Conservation (phyloP, 2,329 filamentous ascomycete species). For the Ilyonectria destructans region DNA sequence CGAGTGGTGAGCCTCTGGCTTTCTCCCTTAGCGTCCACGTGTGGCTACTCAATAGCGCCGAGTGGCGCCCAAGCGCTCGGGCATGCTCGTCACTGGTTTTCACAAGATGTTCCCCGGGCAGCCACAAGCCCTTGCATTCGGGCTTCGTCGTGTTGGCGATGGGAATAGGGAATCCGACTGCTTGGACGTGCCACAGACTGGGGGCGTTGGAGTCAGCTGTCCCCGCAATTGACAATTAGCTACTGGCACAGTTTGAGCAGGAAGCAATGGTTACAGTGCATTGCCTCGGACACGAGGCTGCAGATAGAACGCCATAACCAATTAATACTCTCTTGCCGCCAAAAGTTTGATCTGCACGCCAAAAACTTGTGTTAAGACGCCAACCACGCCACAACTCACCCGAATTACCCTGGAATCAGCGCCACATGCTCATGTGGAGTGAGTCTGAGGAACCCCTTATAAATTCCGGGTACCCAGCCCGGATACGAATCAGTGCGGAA, state of each 20-base stretch:
- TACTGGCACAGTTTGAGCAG: background rate
- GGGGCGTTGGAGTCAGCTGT: background rate
- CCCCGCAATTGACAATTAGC: background rate
- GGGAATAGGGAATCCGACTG: background rate
- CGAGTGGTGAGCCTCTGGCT: background rate
- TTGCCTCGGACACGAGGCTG: conserved; percentile 7
- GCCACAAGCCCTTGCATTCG: background rate
- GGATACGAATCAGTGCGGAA: background rate
- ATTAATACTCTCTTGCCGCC: background rate
- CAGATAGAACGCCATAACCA: too few relatives aligned
- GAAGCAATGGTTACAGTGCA: background rate
- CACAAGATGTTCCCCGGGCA: background rate
- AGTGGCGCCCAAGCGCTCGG: conserved; percentile 1
- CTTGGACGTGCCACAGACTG: background rate
- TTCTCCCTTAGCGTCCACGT: background rate
- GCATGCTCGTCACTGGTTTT: background rate
- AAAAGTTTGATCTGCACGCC: conserved; percentile 3
- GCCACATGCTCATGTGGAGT: too few relatives aligned
- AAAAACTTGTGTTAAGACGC: background rate
- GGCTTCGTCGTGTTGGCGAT: background rate
- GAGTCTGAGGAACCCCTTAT: background rate
- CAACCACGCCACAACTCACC: conserved; percentile 10
- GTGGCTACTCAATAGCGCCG: conserved; percentile 2
- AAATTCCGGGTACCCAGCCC: background rate
- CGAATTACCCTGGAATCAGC: background rate